Evolutionary conservation across 176 grass and related monocot genomes (phyloP), one percentile per base, ranked within the genome.

Genomic region (Eragrostis nindensis): DNA sequence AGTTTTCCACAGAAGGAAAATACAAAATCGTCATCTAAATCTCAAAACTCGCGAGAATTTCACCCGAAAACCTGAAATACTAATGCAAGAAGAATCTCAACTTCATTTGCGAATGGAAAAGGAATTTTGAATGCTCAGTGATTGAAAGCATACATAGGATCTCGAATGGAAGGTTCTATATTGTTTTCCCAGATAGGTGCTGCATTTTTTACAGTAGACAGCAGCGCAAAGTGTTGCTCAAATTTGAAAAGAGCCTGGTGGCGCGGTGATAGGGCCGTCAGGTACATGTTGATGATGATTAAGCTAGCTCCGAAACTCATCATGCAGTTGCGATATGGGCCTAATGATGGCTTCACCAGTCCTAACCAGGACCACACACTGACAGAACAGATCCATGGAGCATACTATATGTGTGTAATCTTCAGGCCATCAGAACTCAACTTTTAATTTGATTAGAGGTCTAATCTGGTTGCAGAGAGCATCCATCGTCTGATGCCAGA

Each of bases 291-390:
- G 56, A 67, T 60, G 66, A 78, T 78, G 69, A 80, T 86, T 66
- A 85, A 78, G 30, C 22, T 60, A 60, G 56, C 22, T 60, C 21
- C 21, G 62, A 25, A 50, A 55, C 71, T n/a, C 16, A 62, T 65
- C 1, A 38, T 11, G 24, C 25, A 54, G 29, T 16, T 38, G 27
- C 40, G 62, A 22, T 15, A 70, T 80, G 61, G 84, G n/a, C 48
- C 49, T 81, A 75, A 86, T 86, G 77, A 86, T 81, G 70, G 41
- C 41, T n/a, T 85, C 61, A 43, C 43, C 82, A 7, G 4, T 47
- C 46, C 45, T 60, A 5, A 32, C 0, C 14, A 80, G n/a, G 84
- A 80, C 77, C 77, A 86, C 70, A 47, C 48, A 56, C 9, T 22
- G 19, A 25, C 11, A 26, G 0, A 25, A 2, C 44, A 19, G 18